These are phyloP conservation scores for Pythium coloratum DNA, from an alignment of 352 stramenopile genomes.

Conservation along the genomic window DNA sequence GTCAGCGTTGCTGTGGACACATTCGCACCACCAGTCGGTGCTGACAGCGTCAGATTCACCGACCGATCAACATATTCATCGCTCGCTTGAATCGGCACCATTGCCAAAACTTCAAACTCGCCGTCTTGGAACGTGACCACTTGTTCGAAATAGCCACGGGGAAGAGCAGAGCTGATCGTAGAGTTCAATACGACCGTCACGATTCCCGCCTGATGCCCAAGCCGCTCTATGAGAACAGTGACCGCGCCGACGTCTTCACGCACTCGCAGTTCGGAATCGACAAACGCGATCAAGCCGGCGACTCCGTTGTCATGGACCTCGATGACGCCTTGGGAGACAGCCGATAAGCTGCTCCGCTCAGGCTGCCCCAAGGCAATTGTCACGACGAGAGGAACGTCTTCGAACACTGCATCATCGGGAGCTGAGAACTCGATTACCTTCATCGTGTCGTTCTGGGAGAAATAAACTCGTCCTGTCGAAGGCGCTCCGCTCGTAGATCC, in stretches of 20 bases:
- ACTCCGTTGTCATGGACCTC: constrained; percentile 39
- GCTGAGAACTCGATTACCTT: constrained; percentile 29
- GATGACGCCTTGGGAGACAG: constrained; percentile 18
- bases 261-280: constrained; percentile 13
- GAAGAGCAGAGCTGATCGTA: constrained; percentile 33
- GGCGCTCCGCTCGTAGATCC: neutral
- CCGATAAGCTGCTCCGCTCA: constrained; percentile 21
- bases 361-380: constrained; percentile 26
- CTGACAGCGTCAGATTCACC: constrained; percentile 32
- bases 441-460: constrained; percentile 10
- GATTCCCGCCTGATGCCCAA: constrained; percentile 11
- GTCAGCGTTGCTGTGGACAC: constrained; percentile 19
- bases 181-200: constrained; percentile 35
- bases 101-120: constrained; percentile 2
- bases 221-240: constrained; percentile 19
- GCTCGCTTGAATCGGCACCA: constrained; percentile 31
- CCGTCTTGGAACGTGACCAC: constrained; percentile 37
- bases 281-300: constrained; percentile 35
- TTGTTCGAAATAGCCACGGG: constrained; percentile 24
- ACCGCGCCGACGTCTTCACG: constrained; percentile 20
- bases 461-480: neutral
- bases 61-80: constrained; percentile 33
- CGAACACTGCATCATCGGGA: constrained; percentile 32
- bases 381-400: constrained; percentile 28
- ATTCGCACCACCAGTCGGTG: constrained; percentile 30